Evolutionary conservation across 108 stramenopile species (phyloP).

Genomic region (Cylindrotheca fusiformis): DNA sequence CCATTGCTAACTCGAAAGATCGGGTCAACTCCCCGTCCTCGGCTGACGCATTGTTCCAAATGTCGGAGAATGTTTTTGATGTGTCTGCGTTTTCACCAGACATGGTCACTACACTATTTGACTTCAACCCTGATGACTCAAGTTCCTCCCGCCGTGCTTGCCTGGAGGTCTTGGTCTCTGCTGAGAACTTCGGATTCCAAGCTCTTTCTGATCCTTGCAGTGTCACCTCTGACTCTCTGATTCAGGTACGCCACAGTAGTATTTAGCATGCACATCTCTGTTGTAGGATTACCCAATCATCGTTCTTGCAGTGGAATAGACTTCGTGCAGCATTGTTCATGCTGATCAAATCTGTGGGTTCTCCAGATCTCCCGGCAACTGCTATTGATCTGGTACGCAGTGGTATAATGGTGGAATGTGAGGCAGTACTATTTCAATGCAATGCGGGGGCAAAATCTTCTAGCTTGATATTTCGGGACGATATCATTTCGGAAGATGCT

Average conservation of each 20-base stretch:
- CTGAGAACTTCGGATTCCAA: constrained; percentile 11
- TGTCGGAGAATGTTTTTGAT: constrained; percentile 64
- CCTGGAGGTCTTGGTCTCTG: constrained; percentile 13
- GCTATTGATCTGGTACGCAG: constrained; percentile 26
- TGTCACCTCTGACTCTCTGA: neutral
- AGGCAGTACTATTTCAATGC: constrained; percentile 49
- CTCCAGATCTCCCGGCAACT: constrained; percentile 36
- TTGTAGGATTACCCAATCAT: constrained; percentile 6
- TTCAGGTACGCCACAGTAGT: neutral
- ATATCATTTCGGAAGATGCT: constrained; percentile 60
- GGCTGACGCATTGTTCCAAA: constrained; percentile 33
- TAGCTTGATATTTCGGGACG: constrained; percentile 60
- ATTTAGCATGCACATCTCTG: too few relatives aligned
- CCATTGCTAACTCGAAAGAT: constrained; percentile 14
- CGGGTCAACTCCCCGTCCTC: constrained; percentile 1
- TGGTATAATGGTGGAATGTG: constrained; percentile 58
- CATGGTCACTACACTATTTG: constrained; percentile 29
- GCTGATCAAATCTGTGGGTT: constrained; percentile 35
- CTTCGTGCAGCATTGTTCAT: constrained; percentile 56
- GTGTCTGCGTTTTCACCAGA: constrained; percentile 58
- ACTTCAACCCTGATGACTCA: neutral
- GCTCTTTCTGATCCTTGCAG: neutral
- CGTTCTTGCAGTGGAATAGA: constrained; percentile 63
- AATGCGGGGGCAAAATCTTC: constrained; percentile 34
- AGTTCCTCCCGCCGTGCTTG: constrained; percentile 9